Base-by-base conservation (phyloP, 2,329 filamentous ascomycete genomes). In the Sporothrix protearum region DNA sequence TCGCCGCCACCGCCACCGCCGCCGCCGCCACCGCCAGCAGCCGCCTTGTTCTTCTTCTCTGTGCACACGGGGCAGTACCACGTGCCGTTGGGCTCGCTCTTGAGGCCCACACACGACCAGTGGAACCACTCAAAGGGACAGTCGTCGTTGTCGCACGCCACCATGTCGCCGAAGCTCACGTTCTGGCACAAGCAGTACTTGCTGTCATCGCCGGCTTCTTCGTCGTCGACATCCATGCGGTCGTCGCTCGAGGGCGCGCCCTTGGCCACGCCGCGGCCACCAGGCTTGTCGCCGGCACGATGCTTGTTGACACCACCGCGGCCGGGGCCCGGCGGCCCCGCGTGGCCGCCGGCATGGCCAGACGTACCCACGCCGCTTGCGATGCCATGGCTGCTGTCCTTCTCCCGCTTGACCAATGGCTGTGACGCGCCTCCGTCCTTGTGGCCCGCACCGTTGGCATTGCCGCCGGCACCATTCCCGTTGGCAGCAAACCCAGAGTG, bases 101-200 rank as follows among this genome's bases (percentile, higher is more conserved):
- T 90, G 42, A 91, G 83, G 25, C 88, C 88, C 67, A 91, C 89
- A 76, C 89, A 91, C 57, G 84, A 89, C 91, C 92, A 96, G 81
- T 96, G 92, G 80, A 96, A 96, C 92, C 92, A 96, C 81, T 96
- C 92, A 77, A 88, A 92, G 63, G 89, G 89, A 80, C 92, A 96
- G 75, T 90, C 86, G 72, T 91, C 89, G 79, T 95, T 95, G 82
- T 96, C 92, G 82, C 92, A 96, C 39, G 92, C 92, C 74, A 96
- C 92, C 92, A 96, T 96, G 78, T 95, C 91, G 73, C 92, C 92
- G 78, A 92, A 94, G 80, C 91, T 93, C 75, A 94, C 91, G 76
- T 91, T 91, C 79, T 94, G 91, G 80, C 92, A 96, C 39, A 91
- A 85, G 81, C 92, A 96, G 81, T 96, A 96, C 79, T 93, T 92